Base-by-base conservation (phyloP, 2,329 filamentous ascomycete genomes). In the Epichloe bromicola region DNA sequence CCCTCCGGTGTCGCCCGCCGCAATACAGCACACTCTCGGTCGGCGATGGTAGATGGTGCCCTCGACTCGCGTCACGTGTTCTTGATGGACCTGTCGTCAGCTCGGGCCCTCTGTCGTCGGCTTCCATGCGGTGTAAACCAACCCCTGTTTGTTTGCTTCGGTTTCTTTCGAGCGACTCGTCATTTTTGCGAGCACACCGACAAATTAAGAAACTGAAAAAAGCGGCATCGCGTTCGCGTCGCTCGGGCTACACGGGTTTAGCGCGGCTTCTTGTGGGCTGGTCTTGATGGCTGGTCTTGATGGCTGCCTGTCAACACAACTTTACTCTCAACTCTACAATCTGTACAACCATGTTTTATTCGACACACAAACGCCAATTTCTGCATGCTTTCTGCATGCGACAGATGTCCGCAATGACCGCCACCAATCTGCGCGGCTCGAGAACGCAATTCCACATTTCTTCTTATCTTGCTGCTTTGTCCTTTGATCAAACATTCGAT, bases 1-100 rank as follows among this genome's bases (percentile, higher is more conserved):
- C 26, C 84, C 84, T 41, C 83, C 80, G 54, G 76, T 82, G 43
- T 83, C 79, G 43, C 80, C 80, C 55, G 73, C 73, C 63, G 74
- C 79, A 65, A 76, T 83, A 73, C 77, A 78, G 63, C 75, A 78
- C 61, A 60, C 67, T 50, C 69, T 78, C 56, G 68, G 67, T 52
- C 70, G 74, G 55, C 73, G 75, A 57, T 81, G 78, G 78, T 80
- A 80, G 67, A 53, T 49, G 41, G 50, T 38, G 52, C 41, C 17
- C 52, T 48, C 52, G 54, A 55, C 53, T 51, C 38, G 51, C 46
- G 38, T 61, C 60, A 62, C 59, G 64, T 63, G 66, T 64, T 64
- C 65, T 57, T 59, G 54, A 58, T 42, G 56, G 58, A 54, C 61
- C 54, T 60, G 60, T 59, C 63, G 61, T 57, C 57, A 57, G 19